phyloP scores from a whole-genome alignment of 2,329 filamentous ascomycete genomes.

The Fusarium redolens region DNA sequence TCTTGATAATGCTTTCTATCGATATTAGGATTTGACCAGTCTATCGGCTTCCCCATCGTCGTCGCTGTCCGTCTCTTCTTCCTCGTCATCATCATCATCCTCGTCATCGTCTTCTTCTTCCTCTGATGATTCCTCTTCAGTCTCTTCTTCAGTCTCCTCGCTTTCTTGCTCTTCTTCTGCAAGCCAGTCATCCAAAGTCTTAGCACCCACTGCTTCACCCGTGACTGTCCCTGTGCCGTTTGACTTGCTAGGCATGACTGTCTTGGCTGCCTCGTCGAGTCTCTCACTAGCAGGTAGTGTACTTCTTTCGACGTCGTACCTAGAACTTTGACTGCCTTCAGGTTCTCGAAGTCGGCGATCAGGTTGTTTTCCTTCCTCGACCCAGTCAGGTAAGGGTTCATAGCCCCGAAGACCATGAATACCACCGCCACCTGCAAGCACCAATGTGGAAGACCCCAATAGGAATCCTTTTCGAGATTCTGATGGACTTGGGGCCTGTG shows the following conservation, averaged over 20 bases:
- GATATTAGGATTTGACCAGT: constrained; percentile 54
- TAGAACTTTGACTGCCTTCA: constrained; percentile 50
- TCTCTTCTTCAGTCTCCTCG: constrained; percentile 65
- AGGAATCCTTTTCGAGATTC: constrained; percentile 82
- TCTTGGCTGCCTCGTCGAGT: constrained; percentile 67
- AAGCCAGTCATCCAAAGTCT: constrained; percentile 94
- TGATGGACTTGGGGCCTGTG: constrained; percentile 88
- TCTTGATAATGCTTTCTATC: constrained; percentile 32
- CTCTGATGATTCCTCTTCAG: constrained; percentile 59
- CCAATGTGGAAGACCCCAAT: constrained; percentile 86
- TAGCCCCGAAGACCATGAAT: constrained; percentile 83
- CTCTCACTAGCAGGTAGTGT: constrained; percentile 69
- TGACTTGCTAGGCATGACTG: constrained; percentile 54
- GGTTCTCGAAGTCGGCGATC: constrained; percentile 77
- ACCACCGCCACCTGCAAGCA: constrained; percentile 81
- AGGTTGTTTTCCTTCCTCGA: constrained; percentile 81
- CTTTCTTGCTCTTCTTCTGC: constrained; percentile 75
- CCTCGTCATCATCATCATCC: constrained; percentile 61
- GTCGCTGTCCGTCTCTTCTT: constrained; percentile 61
- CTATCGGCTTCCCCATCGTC: constrained; percentile 59
- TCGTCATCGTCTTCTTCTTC: constrained; percentile 64
- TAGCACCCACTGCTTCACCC: constrained; percentile 68
- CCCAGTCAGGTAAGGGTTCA: constrained; percentile 84
- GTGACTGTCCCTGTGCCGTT: constrained; percentile 65
- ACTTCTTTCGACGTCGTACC: constrained; percentile 48